Base-by-base conservation (phyloP, 2,329 filamentous ascomycete genomes). In the Neospermospora avenae region DNA sequence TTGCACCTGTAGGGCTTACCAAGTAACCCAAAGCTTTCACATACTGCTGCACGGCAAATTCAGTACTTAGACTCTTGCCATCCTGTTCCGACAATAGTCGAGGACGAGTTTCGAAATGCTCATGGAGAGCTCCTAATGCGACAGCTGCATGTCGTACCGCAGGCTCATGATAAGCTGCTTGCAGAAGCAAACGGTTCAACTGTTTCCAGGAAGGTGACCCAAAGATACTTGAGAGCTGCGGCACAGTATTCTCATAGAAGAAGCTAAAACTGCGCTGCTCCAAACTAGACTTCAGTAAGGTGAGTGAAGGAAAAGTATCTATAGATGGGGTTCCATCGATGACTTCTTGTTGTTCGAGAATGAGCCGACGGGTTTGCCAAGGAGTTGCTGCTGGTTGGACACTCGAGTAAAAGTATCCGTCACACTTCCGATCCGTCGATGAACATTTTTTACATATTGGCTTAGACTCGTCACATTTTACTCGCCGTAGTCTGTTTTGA, bases 401-500 rank as follows among this genome's bases (percentile, higher is more conserved):
- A 20, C 34, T 34, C 4, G 34, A 39, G 16, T 57, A 34, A 53
- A 54, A 57, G 22, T 67, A 68, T 0, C 66, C 66, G 35, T 60
- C 62, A 42, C 66, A 68, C n/a, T 53, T 18, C 7, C 63, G 51
- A 4, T 63, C 65, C 4, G 64, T 61, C 24, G 55, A 63, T 2
- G 25, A 45, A 39, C 66, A 68, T n/a, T 60, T 55, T n/a, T 24
- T 39, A 48, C 67, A 69, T 10, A 39, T 42, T 13, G 67, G 67
- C 20, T 60, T 56, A 20, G 39, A 35, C 55, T 68, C 67, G 49
- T 67, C 67, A 45, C 67, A 68, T 57, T 68, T 68, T 6, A 68
- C 51, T 28, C 61, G 57, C 64, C 84, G 76, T 63, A 79, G 77
- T 71, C 83, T 86, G 18, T 16, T 6, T 2, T 4, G 10, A 20